Percentiles rank a stretch among this genome's conserved stretches.
Evolutionary conservation across 495 filamentous ascomycete genomes (phyloP).

Genomic region (Cercophora sp.): DNA sequence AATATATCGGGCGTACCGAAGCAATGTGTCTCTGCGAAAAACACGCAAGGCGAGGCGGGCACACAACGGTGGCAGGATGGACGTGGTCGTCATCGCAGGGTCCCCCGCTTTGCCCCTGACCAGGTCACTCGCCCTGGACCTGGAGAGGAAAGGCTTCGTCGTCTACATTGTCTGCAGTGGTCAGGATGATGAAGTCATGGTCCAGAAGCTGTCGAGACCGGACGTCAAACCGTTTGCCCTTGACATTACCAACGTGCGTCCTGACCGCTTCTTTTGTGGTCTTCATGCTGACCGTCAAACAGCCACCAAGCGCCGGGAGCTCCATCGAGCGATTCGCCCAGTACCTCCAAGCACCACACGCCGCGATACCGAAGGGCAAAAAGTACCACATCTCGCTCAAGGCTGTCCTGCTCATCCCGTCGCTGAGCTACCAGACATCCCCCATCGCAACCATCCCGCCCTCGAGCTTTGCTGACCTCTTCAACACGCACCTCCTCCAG

Average conservation of each 20-base stretch:
- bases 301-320: constrained; percentile 48
- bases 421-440: constrained; percentile 64
- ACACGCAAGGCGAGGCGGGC: constrained; percentile 72
- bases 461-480: constrained; percentile 76
- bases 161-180: constrained; percentile 82
- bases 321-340: constrained; percentile 62
- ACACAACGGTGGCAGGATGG: constrained; percentile 76
- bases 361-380: constrained; percentile 65
- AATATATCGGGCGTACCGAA: constrained; percentile 61
- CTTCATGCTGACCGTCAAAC: constrained; percentile 21
- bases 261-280: not conserved
- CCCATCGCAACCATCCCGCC: constrained; percentile 79
- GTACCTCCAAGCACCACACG: constrained; percentile 67
- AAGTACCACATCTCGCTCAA: constrained; percentile 70
- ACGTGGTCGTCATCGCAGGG: constrained; percentile 88
- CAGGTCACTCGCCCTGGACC: constrained; percentile 71
- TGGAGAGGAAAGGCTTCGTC: constrained; percentile 90
- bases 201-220: constrained; percentile 66
- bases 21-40: constrained; percentile 54
- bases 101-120: constrained; percentile 76
- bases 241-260: constrained; percentile 69
- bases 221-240: constrained; percentile 81
- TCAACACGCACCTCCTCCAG: constrained; percentile 89
- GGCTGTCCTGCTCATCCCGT: constrained; percentile 73
- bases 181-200: constrained; percentile 73